phyloP scores from a whole-genome alignment of 257 asterid species.

The Plantago elongata region DNA sequence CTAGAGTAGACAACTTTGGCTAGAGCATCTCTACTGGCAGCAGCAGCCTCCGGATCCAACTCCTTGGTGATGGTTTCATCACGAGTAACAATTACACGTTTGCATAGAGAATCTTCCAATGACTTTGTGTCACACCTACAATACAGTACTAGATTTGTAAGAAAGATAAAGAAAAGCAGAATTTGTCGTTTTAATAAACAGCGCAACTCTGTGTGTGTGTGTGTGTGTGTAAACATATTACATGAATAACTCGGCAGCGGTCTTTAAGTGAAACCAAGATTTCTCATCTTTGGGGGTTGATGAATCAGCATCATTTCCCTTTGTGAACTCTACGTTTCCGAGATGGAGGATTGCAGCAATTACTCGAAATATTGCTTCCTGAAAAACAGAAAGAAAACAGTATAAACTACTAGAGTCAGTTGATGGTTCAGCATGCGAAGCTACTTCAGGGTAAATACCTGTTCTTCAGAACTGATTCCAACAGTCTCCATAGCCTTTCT shows the following conservation, averaged over 20 bases:
- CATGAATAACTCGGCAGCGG: constrained; percentile 94
- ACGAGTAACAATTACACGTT: constrained; percentile 92
- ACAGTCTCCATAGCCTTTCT: constrained; percentile 98
- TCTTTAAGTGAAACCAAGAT: constrained; percentile 82
- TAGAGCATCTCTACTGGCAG: constrained; percentile 89
- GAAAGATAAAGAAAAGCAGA: constrained; percentile 15
- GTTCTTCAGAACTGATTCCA: constrained; percentile 86
- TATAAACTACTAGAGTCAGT: neutral
- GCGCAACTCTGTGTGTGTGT: constrained; percentile 5
- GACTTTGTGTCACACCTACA: constrained; percentile 91
- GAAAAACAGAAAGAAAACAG: constrained; percentile 17
- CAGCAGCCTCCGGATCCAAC: constrained; percentile 91
- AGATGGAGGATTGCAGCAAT: constrained; percentile 97
- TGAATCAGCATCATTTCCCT: constrained; percentile 88
- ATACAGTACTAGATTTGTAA: constrained; percentile 17
- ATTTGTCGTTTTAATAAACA: constrained; percentile 11
- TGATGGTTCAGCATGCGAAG: constrained; percentile 11
- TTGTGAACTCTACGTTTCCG: constrained; percentile 86
- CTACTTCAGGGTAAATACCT: constrained; percentile 42
- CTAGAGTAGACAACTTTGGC: constrained; percentile 91
- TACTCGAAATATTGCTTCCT: constrained; percentile 97
- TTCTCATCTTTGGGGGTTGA: constrained; percentile 94
- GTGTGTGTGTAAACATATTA: constrained; percentile 38
- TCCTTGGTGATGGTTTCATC: constrained; percentile 90
- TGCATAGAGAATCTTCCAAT: constrained; percentile 92